phyloP scores from a whole-genome alignment of 257 asterid genomes.

The Primulina huaijiensis region DNA sequence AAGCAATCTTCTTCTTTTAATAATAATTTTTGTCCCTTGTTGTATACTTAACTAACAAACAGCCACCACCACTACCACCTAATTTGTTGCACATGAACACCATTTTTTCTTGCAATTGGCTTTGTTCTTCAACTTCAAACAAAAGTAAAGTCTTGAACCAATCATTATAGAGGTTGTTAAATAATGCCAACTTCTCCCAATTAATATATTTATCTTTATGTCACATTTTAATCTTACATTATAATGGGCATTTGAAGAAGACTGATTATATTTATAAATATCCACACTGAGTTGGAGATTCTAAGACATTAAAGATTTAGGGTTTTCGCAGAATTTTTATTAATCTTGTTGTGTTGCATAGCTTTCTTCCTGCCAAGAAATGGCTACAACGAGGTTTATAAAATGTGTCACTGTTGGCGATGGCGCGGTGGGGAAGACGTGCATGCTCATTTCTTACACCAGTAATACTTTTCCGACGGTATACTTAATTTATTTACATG shows the following conservation, averaged over 20 bases:
- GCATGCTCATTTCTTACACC: constrained; percentile 86
- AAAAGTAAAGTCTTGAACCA: constrained; percentile 31
- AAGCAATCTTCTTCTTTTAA: constrained; percentile 42
- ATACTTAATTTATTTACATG: too few species aligned
- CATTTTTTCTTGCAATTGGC: constrained; percentile 1
- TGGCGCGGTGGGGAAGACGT: constrained; percentile 85
- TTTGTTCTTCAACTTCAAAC: constrained; percentile 55
- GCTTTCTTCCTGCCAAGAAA: background rate
- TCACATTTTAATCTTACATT: background rate
- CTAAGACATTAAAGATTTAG: background rate
- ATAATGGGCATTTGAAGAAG: background rate
- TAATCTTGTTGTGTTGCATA: background rate
- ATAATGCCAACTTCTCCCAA: constrained; percentile 19
- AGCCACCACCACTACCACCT: constrained; percentile 48
- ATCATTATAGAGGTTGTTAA: constrained; percentile 44
- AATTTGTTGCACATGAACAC: constrained; percentile 27
- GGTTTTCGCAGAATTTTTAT: background rate
- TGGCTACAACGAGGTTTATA: constrained; percentile 69
- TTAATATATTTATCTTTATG: too few species aligned
- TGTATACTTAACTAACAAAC: constrained; percentile 53
- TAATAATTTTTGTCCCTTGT: constrained; percentile 36
- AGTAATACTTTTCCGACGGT: constrained; percentile 69
- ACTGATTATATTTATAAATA: background rate
- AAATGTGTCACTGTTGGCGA: constrained; percentile 88
- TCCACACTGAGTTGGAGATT: background rate